These are phyloP conservation scores for Aureobasidium vineae DNA, from an alignment of 2,329 filamentous ascomycete genomes.

Conservation along the genomic window DNA sequence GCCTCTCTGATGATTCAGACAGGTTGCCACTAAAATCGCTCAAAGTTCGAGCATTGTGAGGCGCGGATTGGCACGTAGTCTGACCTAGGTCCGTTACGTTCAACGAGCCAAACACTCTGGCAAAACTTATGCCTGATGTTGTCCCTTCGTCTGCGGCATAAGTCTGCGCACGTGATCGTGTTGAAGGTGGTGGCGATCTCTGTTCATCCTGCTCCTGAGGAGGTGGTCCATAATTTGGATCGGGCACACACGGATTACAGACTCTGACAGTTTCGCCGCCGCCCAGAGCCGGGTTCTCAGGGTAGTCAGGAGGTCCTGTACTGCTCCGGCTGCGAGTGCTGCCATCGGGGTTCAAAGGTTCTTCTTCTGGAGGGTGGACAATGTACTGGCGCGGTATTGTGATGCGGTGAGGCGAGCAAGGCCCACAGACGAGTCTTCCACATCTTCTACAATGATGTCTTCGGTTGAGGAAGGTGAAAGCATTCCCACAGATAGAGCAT, in stretches of 20 bases:
- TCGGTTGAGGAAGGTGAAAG: constrained; percentile 80
- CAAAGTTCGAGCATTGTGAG: constrained; percentile 15
- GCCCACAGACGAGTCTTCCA: constrained; percentile 83
- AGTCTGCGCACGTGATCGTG: constrained; percentile 28
- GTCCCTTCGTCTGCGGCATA: constrained; percentile 10
- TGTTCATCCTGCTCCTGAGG: constrained; percentile 27
- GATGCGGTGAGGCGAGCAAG: constrained; percentile 90
- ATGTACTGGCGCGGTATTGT: constrained; percentile 93
- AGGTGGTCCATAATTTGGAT: constrained; percentile 44
- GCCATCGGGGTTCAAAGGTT: constrained; percentile 31
- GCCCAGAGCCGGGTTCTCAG: constrained; percentile 53
- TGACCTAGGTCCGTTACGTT: not conserved
- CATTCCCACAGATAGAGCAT: constrained; percentile 78
- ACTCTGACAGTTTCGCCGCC: constrained; percentile 67
- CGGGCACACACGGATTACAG: constrained; percentile 71
- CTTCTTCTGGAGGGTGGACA: constrained; percentile 65
- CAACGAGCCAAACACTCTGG: constrained; percentile 20
- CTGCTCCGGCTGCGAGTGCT: constrained; percentile 45
- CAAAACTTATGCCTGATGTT: constrained; percentile 16
- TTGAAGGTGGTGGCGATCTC: constrained; percentile 19
- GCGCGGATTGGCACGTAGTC: constrained; percentile 13
- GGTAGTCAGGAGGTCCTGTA: constrained; percentile 32
- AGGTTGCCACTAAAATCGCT: constrained; percentile 1
- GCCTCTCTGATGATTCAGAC: constrained; percentile 4
- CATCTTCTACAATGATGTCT: constrained; percentile 98